Evolutionary conservation across 1,284 basidiomycete species (phyloP).

Genomic region (Trichosporon sp.): DNA sequence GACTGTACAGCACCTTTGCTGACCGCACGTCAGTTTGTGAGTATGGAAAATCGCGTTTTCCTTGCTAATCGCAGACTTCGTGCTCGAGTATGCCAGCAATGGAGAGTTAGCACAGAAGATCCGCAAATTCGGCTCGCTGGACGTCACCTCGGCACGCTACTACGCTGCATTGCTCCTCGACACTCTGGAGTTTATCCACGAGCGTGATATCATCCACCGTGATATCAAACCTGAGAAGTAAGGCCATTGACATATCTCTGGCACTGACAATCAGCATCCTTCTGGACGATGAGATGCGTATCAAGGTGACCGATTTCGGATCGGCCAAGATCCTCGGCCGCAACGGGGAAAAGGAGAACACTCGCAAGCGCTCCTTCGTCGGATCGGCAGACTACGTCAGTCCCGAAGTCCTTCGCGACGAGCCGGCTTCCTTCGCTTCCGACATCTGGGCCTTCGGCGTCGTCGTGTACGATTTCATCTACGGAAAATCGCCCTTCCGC

Average conservation of each 20-base stretch:
- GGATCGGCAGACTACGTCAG: conserved; percentile 95
- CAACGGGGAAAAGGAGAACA: conserved; percentile 30
- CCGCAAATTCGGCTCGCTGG: conserved; percentile 71
- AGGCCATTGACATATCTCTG: conserved; percentile 12
- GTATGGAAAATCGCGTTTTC: conserved; percentile 41
- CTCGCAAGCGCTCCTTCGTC: conserved; percentile 65
- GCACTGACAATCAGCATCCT: conserved; percentile 55
- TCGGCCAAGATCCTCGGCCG: conserved; percentile 78
- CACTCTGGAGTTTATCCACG: conserved; percentile 82
- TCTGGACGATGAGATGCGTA: conserved; percentile 72
- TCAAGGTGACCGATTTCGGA: conserved; percentile 96
- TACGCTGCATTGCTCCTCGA: conserved; percentile 85
- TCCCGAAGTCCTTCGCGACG: conserved; percentile 78
- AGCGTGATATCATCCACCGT: conserved; percentile 79
- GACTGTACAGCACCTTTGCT: conserved; percentile 75
- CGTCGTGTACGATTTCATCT: conserved; percentile 54
- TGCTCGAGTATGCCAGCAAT: conserved; percentile 80
- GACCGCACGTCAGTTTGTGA: conserved; percentile 76
- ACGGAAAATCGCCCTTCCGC: conserved; percentile 54
- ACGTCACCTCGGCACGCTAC: conserved; percentile 64
- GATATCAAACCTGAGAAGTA: conserved; percentile 88
- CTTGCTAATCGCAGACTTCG: conserved; percentile 63
- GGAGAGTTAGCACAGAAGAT: conserved; percentile 81
- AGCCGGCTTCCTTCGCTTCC: conserved; percentile 52
- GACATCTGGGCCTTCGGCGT: conserved; percentile 58